Percentiles rank a stretch among this genome's conserved stretches.
Conservation (phyloP, 2,329 filamentous ascomycete species). For the Apiospora pterosperma region DNA sequence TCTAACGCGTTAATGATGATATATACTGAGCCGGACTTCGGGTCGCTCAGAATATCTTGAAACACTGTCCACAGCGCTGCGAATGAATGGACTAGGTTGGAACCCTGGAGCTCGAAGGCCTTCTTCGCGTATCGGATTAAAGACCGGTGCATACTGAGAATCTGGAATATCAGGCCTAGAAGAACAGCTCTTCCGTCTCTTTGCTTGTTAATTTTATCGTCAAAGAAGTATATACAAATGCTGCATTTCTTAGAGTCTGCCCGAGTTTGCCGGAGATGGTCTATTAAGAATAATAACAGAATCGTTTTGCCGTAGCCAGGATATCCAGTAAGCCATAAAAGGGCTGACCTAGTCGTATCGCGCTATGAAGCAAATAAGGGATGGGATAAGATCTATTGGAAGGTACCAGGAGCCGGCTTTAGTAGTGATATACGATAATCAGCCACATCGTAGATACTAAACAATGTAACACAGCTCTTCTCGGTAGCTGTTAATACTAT, state of each 20-base stretch:
- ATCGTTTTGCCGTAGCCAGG: constrained; percentile 35
- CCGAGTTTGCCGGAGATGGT: constrained; percentile 21
- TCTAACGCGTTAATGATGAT: constrained; percentile 36
- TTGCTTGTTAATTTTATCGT: constrained; percentile 31
- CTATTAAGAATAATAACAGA: constrained; percentile 29
- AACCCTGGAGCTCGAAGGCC: constrained; percentile 26
- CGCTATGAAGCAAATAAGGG: constrained; percentile 27
- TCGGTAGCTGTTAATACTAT: constrained; percentile 30
- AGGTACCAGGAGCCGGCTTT: constrained; percentile 30
- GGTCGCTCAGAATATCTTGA: constrained; percentile 26
- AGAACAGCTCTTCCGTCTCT: constrained; percentile 32
- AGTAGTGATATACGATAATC: constrained; percentile 28
- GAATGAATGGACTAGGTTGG: constrained; percentile 29
- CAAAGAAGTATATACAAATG: constrained; percentile 31
- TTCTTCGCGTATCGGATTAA: constrained; percentile 29
- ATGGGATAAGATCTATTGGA: constrained; percentile 30
- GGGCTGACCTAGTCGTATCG: constrained; percentile 19
- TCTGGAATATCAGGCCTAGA: constrained; percentile 31
- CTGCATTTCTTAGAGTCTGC: constrained; percentile 9
- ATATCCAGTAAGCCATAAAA: constrained; percentile 34
- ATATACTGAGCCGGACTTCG: constrained; percentile 21
- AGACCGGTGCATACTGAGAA: constrained; percentile 26
- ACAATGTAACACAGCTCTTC: constrained; percentile 27
- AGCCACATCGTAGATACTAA: constrained; percentile 25
- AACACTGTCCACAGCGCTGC: constrained; percentile 32